A percentile compares a stretch with the other conserved stretches of the same genome.
Evolutionary conservation across 768 basidiomycete genomes (phyloP).

Genomic region (Leccinum barrowsii): DNA sequence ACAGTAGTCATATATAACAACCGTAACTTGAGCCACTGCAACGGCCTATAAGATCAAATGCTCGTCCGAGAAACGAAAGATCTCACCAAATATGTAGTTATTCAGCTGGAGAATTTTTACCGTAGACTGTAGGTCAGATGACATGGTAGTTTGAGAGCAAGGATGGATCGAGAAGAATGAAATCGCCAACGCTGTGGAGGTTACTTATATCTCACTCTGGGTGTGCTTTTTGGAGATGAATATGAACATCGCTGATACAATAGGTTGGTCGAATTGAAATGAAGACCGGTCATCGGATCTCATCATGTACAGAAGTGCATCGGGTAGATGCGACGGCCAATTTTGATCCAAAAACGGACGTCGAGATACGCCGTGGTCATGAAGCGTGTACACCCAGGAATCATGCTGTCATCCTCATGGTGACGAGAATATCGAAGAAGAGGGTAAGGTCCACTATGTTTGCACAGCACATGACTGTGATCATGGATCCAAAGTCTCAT

Average conservation of each 20-base stretch:
- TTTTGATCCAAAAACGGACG: too few species aligned
- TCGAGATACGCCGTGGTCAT: neutral
- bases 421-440: neutral
- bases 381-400: neutral
- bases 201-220: neutral
- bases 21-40: neutral
- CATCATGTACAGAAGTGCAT: too few species aligned
- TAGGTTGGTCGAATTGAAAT: too few species aligned
- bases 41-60: neutral
- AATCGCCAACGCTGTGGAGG: neutral
- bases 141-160: neutral
- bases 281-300: too few species aligned
- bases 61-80: neutral
- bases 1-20: neutral
- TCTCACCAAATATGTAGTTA: neutral
- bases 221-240: too few species aligned
- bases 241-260: too few species aligned
- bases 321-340: too few species aligned
- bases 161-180: neutral
- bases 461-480: neutral
- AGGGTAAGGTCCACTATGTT: neutral
- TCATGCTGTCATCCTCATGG: neutral
- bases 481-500: too few species aligned
- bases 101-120: neutral
- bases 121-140: neutral